Percentiles rank a stretch among this genome's conserved stretches.
phyloP scores from a whole-genome alignment of 495 filamentous ascomycete genomes.

The Aspergillus homomorphus region DNA sequence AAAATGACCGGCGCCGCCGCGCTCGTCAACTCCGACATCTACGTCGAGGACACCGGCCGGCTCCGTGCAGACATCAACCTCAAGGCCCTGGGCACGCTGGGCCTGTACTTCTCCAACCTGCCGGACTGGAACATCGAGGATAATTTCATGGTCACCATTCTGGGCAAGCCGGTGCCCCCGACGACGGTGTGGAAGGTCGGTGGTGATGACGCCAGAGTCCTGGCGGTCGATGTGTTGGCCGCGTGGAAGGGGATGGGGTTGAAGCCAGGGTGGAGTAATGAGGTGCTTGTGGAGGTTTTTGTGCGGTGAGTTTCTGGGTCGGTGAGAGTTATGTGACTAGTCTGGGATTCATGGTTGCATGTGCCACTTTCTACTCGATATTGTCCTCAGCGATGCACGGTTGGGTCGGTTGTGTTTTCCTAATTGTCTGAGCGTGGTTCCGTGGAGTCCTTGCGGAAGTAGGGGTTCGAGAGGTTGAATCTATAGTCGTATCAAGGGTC shows the following conservation, averaged over 20 bases:
- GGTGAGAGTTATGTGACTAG: no score
- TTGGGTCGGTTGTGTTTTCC: no score
- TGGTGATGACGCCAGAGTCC: constrained; percentile 49
- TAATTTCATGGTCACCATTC: constrained; percentile 74
- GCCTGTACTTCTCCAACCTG: constrained; percentile 67
- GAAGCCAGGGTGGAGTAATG: constrained; percentile 76
- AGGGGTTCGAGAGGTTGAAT: no score
- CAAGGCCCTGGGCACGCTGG: constrained; percentile 79
- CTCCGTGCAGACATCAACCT: constrained; percentile 62
- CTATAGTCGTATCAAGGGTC: no score
- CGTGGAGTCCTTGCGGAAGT: no score
- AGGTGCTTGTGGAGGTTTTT: constrained; percentile 69
- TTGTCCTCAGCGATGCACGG: no score
- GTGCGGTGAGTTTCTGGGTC: constrained; percentile 21
- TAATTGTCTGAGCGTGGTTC: no score
- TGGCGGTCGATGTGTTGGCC: constrained; percentile 71
- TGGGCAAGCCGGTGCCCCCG: constrained; percentile 62
- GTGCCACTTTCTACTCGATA: no score
- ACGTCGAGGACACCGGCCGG: constrained; percentile 53
- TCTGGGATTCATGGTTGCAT: no score
- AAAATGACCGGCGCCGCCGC: constrained; percentile 91
- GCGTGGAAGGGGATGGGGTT: constrained; percentile 79
- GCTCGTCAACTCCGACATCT: constrained; percentile 56
- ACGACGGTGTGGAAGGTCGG: constrained; percentile 61
- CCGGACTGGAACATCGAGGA: constrained; percentile 54